Base-by-base conservation (phyloP, 179 eudicot species). In the Beta lomatogona region DNA sequence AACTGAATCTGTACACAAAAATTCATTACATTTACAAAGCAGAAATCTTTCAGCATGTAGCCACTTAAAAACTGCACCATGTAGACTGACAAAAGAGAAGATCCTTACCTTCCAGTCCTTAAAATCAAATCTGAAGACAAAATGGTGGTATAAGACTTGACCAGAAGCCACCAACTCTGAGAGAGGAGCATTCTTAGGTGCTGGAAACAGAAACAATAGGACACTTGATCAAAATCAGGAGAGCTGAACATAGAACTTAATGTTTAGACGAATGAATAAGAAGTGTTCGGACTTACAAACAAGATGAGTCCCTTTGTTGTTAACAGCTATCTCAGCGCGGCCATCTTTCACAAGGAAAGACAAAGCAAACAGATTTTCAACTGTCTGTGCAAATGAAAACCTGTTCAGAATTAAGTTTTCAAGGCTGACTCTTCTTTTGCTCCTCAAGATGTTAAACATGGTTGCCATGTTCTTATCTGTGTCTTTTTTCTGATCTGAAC, bases 261-360 rank as follows among this genome's bases (percentile, higher is more conserved):
- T 31, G 31, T 2, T 2, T n/a, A 22, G 28, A 57, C 15, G 46
- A 46, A 22, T 18, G 46, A 46, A 22, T 18, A 36, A 67, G 52
- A 57, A 16, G 6, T 25, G 22, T 53, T 8, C 59, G 14, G 18
- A 75, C 88, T 73, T 91, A 91, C 94, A 88, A 67, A 89, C 91
- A 59, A 84, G 18, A 63, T 89, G 92, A 82, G 61, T 81, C 53
- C 88, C 90, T 36, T 78, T 71, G 6, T 84, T 86, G 79, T 90
- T 87, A 4, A 85, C 81, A 0, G 66, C 16, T 7, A 91, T 81
- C 11, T 67, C 74, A 80, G 83, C 91, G 45, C 93, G 78, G 3
- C 95, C 93, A 82, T 91, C 93, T 83, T 89, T 91, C 4, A 85
- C 91, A 69, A 91, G 55, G 81, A 90, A 91, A 16, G 93, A 90